Evolutionary conservation across 2,329 filamentous ascomycete species (phyloP), one percentile per base, ranked within the genome.

Genomic region (Diplodia scrobiculata): DNA sequence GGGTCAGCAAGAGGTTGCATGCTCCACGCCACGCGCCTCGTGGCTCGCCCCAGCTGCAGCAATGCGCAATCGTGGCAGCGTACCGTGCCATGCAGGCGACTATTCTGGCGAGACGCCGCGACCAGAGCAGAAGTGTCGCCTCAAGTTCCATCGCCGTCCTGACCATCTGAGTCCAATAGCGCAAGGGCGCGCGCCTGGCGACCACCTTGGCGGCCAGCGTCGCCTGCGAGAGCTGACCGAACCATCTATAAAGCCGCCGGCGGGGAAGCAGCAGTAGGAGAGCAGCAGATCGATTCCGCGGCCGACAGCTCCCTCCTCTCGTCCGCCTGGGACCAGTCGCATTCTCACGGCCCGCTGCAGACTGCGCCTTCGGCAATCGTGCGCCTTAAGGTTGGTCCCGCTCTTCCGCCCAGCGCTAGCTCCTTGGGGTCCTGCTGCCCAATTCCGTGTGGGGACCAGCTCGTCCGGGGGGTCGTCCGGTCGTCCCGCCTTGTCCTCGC

Each of bases 91-190:
- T 66, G 53, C 53, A 66, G 38, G 27, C 64, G 64, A 60, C 64
- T 47, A 66, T 59, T 59, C 45, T 55, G 64, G 64, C 59, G 63
- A 54, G 52, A 55, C 63, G 34, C 63, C 36, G 41, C 63, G 36
- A 53, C 65, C 55, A 66, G 65, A 66, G 58, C 64, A 66, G 65
- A 54, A 53, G 50, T 54, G 65, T 66, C 55, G 55, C 65, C 55
- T 66, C 10, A 62, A 66, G 58, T 66, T 66, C 64, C 64, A 60
- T 66, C 38, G 54, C 58, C 45, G 54, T 53, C 45, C 47, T 59
- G 45, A 19, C 41, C 55, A 60, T 66, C 64, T 66, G 64, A 66
- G 64, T 66, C 64, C 64, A 66, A 66, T 66, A 66, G 55, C 65
- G 65, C 65, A 66, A 66, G 65, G 65, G 65, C 55, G 65, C 48